Conservation (phyloP, 75 land plant genomes). For the Picea sitchensis region DNA sequence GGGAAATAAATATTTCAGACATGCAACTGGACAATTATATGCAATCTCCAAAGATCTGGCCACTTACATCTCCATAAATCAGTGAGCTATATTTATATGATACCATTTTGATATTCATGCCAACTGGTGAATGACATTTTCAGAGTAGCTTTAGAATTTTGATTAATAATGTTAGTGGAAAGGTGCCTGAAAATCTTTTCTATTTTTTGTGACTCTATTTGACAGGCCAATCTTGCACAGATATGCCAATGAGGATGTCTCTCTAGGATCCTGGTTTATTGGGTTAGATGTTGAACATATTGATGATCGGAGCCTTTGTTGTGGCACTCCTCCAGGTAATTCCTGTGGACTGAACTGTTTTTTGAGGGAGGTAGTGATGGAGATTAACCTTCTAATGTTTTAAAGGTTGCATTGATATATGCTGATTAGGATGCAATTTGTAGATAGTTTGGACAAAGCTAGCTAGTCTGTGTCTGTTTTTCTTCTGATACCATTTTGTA, state of each 20-base stretch:
- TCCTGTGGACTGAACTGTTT: background rate
- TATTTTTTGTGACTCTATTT: conserved; percentile 1
- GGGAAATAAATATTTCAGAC: conserved; percentile 77
- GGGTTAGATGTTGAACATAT: conserved; percentile 76
- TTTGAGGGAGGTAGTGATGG: no score
- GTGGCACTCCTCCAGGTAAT: conserved; percentile 79
- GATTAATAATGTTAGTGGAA: background rate
- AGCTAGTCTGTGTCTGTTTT: no score
- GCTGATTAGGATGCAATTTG: no score
- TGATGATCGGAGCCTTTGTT: conserved; percentile 68
- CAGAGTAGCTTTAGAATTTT: background rate
- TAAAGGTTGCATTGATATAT: no score
- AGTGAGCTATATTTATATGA: conserved; percentile 20
- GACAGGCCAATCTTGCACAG: conserved; percentile 57
- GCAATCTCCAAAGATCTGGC: conserved; percentile 80
- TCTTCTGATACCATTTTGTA: no score
- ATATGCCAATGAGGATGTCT: conserved; percentile 83
- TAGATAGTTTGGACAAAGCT: no score
- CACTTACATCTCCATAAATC: conserved; percentile 64
- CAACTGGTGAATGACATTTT: background rate
- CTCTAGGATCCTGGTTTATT: conserved; percentile 76
- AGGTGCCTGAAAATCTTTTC: background rate
- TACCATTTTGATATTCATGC: background rate
- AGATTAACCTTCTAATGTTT: no score
- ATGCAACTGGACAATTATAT: conserved; percentile 84